A percentile compares a stretch with the other conserved stretches of the same genome.
Evolutionary conservation across 2,329 filamentous ascomycete genomes (phyloP).

Genomic region (Chaetothyriales sp.): DNA sequence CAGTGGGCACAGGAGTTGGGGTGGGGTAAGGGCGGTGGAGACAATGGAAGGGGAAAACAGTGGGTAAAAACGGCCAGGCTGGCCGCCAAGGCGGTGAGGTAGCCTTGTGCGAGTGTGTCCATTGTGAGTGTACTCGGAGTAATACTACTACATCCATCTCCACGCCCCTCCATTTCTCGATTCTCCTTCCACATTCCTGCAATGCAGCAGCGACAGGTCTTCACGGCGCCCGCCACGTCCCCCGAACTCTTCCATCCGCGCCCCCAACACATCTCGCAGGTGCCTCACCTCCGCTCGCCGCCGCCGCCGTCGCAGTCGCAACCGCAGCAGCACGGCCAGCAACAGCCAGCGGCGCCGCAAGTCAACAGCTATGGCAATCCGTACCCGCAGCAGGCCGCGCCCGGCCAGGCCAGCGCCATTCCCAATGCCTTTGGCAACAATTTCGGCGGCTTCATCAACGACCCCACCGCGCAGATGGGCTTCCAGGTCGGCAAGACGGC

Average conservation of each 20-base stretch:
- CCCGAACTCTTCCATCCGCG: slow-evolving; percentile 94
- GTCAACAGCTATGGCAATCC: slow-evolving; percentile 35
- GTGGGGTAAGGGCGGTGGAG: too few species aligned
- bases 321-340: slow-evolving; percentile 16
- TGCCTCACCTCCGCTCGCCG: slow-evolving; percentile 90
- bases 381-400: slow-evolving; percentile 31
- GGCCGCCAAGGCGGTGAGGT: too few species aligned
- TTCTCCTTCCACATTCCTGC: not conserved
- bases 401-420: slow-evolving; percentile 9
- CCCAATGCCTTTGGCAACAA: slow-evolving; percentile 24
- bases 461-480: slow-evolving; percentile 87
- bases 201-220: slow-evolving; percentile 74
- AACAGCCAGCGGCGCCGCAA: slow-evolving; percentile 16
- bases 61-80: too few species aligned
- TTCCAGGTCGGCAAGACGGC: slow-evolving; percentile 88
- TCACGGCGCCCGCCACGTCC: slow-evolving; percentile 63
- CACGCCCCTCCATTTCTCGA: not conserved
- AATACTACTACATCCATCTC: not conserved
- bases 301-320: slow-evolving; percentile 66
- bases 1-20: too few species aligned
- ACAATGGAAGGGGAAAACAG: too few species aligned
- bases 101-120: too few species aligned
- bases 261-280: slow-evolving; percentile 94
- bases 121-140: too few species aligned
- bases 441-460: slow-evolving; percentile 89